These are phyloP conservation scores for Phyllosticta citrichinensis DNA, from an alignment of 2,329 filamentous ascomycete species.

Conservation along the genomic window DNA sequence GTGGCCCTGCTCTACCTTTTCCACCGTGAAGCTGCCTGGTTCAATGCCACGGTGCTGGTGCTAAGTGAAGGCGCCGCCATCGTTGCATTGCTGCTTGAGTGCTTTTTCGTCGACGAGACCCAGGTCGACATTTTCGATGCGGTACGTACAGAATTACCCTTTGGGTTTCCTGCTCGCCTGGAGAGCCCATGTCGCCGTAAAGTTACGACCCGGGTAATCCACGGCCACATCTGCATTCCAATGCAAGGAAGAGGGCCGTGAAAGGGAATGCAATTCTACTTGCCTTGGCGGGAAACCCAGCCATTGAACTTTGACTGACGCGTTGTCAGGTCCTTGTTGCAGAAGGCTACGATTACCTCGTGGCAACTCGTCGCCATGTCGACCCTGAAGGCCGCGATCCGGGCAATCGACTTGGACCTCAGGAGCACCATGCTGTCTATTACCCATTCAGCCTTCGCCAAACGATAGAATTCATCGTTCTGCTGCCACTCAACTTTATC, in stretches of 20 bases:
- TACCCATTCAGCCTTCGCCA: slow-evolving; percentile 86
- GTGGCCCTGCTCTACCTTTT: slow-evolving; percentile 84
- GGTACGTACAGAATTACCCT: slow-evolving; percentile 22
- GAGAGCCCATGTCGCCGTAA: background rate
- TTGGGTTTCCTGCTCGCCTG: background rate
- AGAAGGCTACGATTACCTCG: slow-evolving; percentile 52
- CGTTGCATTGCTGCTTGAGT: slow-evolving; percentile 46
- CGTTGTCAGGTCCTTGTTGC: slow-evolving; percentile 58
- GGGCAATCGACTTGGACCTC: slow-evolving; percentile 72
- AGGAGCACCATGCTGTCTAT: slow-evolving; percentile 66
- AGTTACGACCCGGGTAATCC: background rate
- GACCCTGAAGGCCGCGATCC: slow-evolving; percentile 62
- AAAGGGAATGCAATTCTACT: too few species aligned
- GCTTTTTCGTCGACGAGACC: slow-evolving; percentile 56
- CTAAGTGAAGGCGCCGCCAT: slow-evolving; percentile 56
- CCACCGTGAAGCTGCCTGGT: slow-evolving; percentile 71
- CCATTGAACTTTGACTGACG: too few species aligned
- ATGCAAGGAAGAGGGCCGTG: too few species aligned
- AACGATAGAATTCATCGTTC: slow-evolving; percentile 67
- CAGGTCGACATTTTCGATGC: slow-evolving; percentile 77
- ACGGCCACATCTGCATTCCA: background rate
- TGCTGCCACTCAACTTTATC: slow-evolving; percentile 69
- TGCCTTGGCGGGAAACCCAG: too few species aligned
- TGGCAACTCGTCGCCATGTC: slow-evolving; percentile 41
- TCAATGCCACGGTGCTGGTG: slow-evolving; percentile 78